Evolutionary conservation across 2,329 filamentous ascomycete species (phyloP).

Genomic region (Keithomyces neogunnii): DNA sequence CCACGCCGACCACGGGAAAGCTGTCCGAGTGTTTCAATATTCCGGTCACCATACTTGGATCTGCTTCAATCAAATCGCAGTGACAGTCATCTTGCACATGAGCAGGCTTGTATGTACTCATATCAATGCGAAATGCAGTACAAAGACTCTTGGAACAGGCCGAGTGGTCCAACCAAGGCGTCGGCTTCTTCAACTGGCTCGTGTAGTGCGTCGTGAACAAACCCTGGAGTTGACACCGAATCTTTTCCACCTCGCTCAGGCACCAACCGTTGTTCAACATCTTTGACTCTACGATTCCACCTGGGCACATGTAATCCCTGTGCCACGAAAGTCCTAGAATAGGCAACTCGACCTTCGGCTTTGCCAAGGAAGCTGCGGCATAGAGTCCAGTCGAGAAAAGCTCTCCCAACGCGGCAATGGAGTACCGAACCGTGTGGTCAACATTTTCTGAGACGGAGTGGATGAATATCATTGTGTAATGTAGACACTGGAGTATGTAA

Average conservation of each 20-base stretch:
- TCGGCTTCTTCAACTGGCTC: constrained; percentile 12
- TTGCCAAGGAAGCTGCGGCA: background rate
- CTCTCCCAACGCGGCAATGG: constrained; percentile 20
- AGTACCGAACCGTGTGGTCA: constrained; percentile 15
- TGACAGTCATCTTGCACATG: constrained; percentile 14
- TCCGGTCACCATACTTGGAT: constrained; percentile 9
- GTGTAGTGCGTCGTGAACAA: constrained; percentile 16
- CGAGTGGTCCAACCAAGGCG: constrained; percentile 13
- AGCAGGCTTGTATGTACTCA: constrained; percentile 15
- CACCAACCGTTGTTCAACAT: constrained; percentile 24
- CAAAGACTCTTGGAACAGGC: constrained; percentile 18
- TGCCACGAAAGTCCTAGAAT: constrained; percentile 12
- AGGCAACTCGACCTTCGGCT: constrained; percentile 8
- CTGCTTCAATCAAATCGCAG: constrained; percentile 14
- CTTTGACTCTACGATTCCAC: constrained; percentile 12
- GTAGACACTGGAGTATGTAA: constrained; percentile 14
- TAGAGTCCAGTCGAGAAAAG: constrained; percentile 12
- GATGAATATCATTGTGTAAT: constrained; percentile 10
- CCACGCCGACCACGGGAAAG: constrained; percentile 12
- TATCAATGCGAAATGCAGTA: constrained; percentile 21
- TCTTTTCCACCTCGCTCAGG: constrained; percentile 21
- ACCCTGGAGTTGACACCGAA: constrained; percentile 13
- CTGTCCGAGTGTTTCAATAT: constrained; percentile 11
- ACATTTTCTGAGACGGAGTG: constrained; percentile 11
- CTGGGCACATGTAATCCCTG: constrained; percentile 9